These are phyloP conservation scores for Yamadazyma dushanensis DNA, from an alignment of 1,139 yeast genomes.

Conservation along the genomic window DNA sequence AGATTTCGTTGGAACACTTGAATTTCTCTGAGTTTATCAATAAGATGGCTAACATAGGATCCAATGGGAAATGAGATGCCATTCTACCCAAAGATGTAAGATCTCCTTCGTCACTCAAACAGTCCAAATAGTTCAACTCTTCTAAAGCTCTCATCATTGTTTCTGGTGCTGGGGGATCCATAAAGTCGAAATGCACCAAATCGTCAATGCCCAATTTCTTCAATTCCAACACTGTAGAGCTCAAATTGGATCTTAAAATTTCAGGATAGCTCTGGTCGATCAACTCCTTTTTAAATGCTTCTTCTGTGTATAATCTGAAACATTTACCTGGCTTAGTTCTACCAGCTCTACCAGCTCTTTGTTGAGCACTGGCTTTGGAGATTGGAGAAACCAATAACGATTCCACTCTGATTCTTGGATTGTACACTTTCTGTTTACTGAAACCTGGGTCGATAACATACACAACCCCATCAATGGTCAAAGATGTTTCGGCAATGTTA, in stretches of 20 bases:
- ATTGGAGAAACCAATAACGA: constrained; percentile 93
- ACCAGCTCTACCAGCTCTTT: constrained; percentile 99
- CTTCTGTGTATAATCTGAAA: constrained; percentile 93
- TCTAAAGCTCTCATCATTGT: constrained; percentile 99
- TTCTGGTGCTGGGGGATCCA: constrained; percentile 99
- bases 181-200: constrained; percentile 94
- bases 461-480: constrained; percentile 96
- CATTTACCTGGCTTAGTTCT: constrained; percentile 99
- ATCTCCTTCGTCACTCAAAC: constrained; percentile 90
- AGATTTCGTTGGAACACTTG: constrained; percentile 83
- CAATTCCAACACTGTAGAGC: constrained; percentile 88
- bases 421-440: constrained; percentile 93
- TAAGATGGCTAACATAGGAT: constrained; percentile 94
- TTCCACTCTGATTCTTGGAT: constrained; percentile 94
- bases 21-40: constrained; percentile 84
- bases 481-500: constrained; percentile 95
- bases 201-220: constrained; percentile 95
- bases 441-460: constrained; percentile 98
- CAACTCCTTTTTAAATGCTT: constrained; percentile 90
- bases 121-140: constrained; percentile 85
- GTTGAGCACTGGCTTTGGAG: constrained; percentile 96
- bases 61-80: constrained; percentile 92
- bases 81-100: constrained; percentile 84
- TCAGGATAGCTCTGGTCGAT: constrained; percentile 96
- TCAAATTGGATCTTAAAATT: constrained; percentile 84